Base-by-base conservation (phyloP, 495 filamentous ascomycete species). In the Collariella sp. region DNA sequence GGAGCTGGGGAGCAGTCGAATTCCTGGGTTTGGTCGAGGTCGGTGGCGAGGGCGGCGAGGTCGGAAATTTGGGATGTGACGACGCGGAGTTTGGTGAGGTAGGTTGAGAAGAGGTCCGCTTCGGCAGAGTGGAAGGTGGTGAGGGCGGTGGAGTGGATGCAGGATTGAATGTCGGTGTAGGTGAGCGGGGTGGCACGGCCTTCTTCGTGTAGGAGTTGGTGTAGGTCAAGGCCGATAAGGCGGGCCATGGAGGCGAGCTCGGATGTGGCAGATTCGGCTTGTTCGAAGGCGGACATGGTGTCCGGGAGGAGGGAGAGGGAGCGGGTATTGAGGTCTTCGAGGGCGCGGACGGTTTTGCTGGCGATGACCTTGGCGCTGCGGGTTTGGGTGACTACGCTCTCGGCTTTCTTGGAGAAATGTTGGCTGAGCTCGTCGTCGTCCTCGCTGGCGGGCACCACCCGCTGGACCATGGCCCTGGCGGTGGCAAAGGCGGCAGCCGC, bases 281-380 rank as follows among this genome's bases (percentile, higher is more conserved):
- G 73, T 65, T 75, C 74, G 46, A 78, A 78, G 0, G 67, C 69
- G 2, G 72, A 73, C 11, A 56, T 45, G 6, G 75, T 84, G 58
- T 79, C 83, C 49, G 68, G 81, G 56, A 73, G 74, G 18, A 95
- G 78, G 15, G 88, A 86, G 24, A 97, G 73, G 5, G 86, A 91
- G 39, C 91, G 74, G 0, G 80, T 75, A 58, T 83, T 85, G 38
- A 95, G 74, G 46, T 96, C 90, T 39, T 89, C 83, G 5, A 96
- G 70, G 31, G 87, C 78, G 33, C 86, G 79, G 15, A 85, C 76
- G 5, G 88, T 82, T 68, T 97, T 97, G 46, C 80, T 77, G 57
- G 85, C 83, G 22, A 94, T 77, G 19, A 96, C 88, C 70, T 95
- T 96, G 33, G 84, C 79, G 63, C 85, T 89, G 48, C 91, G 82